Evolutionary conservation across 2,329 filamentous ascomycete genomes (phyloP), one percentile per base, ranked within the genome.

Genomic region (Fusarium nurragi): DNA sequence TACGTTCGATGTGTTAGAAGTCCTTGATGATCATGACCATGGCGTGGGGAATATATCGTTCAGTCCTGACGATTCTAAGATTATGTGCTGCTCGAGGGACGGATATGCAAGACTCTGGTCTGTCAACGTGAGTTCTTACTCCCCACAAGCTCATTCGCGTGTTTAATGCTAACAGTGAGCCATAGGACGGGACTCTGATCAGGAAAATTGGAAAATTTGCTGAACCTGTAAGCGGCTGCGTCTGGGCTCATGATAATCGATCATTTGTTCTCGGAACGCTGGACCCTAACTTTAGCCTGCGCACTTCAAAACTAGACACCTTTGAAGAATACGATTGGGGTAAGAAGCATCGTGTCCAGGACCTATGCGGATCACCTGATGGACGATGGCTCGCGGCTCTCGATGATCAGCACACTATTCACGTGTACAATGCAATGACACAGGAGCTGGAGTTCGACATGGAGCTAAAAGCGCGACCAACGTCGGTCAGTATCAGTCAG

Each of bases 31-130:
- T 5, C 92, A 96, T 69, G 83, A 86, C 2, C 80, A 80, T 4
- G 90, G 91, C 1, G 89, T 97, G 13, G 89, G 91, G 19, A 93
- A 94, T 71, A 79, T 97, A 5, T 84, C 92, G 2, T 99, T 95
- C 92, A 97, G 94, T 74, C 95, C 94, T 6, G 93, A 99, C 76
- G 92, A 97, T 77, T 85, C 85, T 2, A 92, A 92, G 78, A 83
- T 99, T 30, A 88, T 98, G 36, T 94, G 90, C 16, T 98, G 94
- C 75, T 91, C 88, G 16, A 84, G 87, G 66, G 92, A 97, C 72
- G 86, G 85, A 41, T 85, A 84, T 62, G 93, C 92, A 1, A 85
- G 89, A 32, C 77, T 97, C 62, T 97, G 92, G 91, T 87, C 93
- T 76, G 80, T 84, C 16, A 79, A 83, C 68, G 90, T 92, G 78